phyloP scores from a whole-genome alignment of 1,139 yeast species.

The Yamadazyma triangularis region DNA sequence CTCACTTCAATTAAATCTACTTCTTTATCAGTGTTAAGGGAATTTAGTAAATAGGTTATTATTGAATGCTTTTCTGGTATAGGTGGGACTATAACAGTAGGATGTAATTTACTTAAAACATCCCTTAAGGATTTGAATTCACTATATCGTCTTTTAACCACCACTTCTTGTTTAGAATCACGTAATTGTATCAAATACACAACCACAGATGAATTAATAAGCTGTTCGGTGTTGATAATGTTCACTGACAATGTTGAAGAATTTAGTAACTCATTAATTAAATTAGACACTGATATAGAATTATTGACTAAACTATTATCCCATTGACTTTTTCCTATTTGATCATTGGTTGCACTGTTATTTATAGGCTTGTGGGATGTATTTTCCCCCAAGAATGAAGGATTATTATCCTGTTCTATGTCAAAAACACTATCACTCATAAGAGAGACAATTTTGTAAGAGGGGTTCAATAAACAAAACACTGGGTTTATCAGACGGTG shows the following conservation, averaged over 20 bases:
- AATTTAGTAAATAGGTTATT: conserved; percentile 35
- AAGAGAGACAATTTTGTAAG: not conserved
- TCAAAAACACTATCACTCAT: conserved; percentile 19
- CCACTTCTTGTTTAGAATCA: conserved; percentile 9
- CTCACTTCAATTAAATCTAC: conserved; percentile 38
- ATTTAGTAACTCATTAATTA: conserved; percentile 24
- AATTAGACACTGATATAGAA: conserved; percentile 37
- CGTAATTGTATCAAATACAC: conserved; percentile 33
- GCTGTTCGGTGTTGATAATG: conserved; percentile 28
- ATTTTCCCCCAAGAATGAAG: conserved; percentile 36
- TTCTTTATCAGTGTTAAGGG: conserved; percentile 36
- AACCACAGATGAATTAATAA: conserved; percentile 36
- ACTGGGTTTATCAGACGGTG: too few relatives aligned
- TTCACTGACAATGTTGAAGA: not conserved
- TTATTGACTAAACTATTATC: conserved; percentile 22
- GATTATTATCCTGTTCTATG: conserved; percentile 47
- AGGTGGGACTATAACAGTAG: conserved; percentile 51
- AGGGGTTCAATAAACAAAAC: not conserved
- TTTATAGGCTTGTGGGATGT: not conserved
- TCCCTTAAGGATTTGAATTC: conserved; percentile 52
- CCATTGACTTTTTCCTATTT: not conserved
- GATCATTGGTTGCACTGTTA: too few relatives aligned
- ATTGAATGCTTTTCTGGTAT: conserved; percentile 57
- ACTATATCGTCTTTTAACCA: conserved; percentile 48
- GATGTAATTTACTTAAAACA: conserved; percentile 40